Base-by-base conservation (phyloP, 495 filamentous ascomycete species). In the Lasiosphaeris hirsuta region DNA sequence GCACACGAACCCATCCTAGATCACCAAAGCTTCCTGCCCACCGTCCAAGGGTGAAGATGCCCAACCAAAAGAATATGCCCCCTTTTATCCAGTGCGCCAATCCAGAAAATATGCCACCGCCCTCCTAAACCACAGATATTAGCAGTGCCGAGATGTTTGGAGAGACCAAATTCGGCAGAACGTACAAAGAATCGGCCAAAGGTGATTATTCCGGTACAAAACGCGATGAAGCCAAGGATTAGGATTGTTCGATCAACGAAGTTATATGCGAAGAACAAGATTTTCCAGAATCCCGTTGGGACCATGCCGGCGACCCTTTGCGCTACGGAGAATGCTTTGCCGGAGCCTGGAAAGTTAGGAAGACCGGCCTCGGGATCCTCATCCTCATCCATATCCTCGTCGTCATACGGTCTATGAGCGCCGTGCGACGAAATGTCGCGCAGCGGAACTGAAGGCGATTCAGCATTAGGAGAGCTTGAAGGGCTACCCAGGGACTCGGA, bases 21-120 rank as follows among this genome's bases (percentile, higher is more conserved):
- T 96, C 90, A 42, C 88, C 85, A 73, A 94, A 98, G 73, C 87
- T 86, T 14, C 94, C 94, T 62, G 92, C 83, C 85, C 89, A 96
- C 15, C 94, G 89, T 13, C 90, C 90, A 15, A 98, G 81, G 0
- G 90, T 94, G 30, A 97, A 71, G 10, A 96, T 67, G 14, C 94
- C 94, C 57, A 96, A 91, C 87, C 90, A 90, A 72, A 97, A 90
- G 75, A 98, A 98, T 55, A 97, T 89, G n/a, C 90, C 90, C 51
- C 93, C 94, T 68, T 97, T 98, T 69, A 97, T 89, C 72, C 89
- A 95, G 71, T 97, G 94, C 35, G 94, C 93, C 37, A 96, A 77
- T 5, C 92, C 90, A 63, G 87, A 92, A 79, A 96, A 70, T 10
- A 70, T 60, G 1, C 34, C 43, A 10, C 35, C 6, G 33, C 68